Conservation (phyloP, 805 yeast species). For the Wickerhamomyces chaumierensis region DNA sequence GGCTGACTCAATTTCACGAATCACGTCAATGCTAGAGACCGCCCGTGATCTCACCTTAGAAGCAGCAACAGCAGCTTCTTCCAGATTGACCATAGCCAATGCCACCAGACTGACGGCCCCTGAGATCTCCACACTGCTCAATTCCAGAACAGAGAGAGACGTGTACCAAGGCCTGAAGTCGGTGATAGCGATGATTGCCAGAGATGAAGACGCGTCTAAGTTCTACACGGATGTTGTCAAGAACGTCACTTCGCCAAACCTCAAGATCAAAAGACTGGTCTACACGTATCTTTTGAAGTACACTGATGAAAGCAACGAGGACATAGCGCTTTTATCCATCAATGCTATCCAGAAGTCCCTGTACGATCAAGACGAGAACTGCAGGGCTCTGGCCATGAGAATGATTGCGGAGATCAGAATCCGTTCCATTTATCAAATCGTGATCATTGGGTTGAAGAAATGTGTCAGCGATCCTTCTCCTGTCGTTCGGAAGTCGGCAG, state of each 20-base stretch:
- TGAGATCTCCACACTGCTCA: constrained; percentile 56
- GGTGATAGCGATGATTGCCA: constrained; percentile 33
- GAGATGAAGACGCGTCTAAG: constrained; percentile 24
- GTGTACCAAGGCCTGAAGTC: constrained; percentile 48
- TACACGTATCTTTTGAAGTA: constrained; percentile 62
- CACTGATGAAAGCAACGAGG: constrained; percentile 73
- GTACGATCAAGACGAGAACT: constrained; percentile 54
- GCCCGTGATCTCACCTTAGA: constrained; percentile 72
- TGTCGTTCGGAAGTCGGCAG: constrained; percentile 68
- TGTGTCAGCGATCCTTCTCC: constrained; percentile 63
- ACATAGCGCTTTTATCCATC: constrained; percentile 78
- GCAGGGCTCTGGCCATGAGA: constrained; percentile 64
- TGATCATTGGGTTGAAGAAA: constrained; percentile 61
- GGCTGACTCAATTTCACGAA: constrained; percentile 48
- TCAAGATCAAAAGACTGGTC: constrained; percentile 64
- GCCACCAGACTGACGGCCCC: constrained; percentile 45
- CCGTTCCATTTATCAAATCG: constrained; percentile 70
- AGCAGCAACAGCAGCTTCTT: constrained; percentile 73
- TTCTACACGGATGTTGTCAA: constrained; percentile 83
- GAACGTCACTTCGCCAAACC: constrained; percentile 59
- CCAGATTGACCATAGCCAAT: constrained; percentile 45
- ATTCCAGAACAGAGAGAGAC: constrained; percentile 59
- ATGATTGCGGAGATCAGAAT: constrained; percentile 78
- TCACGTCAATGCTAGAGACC: constrained; percentile 66
- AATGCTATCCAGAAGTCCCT: constrained; percentile 85